phyloP scores from a whole-genome alignment of 768 basidiomycete species.

The Boletus insuetus region DNA sequence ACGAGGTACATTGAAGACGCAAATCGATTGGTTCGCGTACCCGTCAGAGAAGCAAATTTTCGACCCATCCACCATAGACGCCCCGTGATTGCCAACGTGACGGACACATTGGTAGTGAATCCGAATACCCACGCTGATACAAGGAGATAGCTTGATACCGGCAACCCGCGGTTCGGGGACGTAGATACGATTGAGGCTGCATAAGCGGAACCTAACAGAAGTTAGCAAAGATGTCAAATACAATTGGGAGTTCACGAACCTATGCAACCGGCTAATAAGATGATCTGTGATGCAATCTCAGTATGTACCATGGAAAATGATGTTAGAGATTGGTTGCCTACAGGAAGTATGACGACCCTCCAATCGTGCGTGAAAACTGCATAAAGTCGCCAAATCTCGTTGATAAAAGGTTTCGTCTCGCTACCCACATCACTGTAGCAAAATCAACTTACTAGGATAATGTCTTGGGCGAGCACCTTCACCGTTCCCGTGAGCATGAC shows the following conservation, averaged over 20 bases:
- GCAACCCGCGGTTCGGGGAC: neutral
- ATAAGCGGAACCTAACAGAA: neutral
- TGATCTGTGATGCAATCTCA: neutral
- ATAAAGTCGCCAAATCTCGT: conserved; percentile 6
- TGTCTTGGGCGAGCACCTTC: neutral
- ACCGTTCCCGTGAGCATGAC: neutral
- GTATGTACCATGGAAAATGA: neutral
- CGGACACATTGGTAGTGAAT: neutral
- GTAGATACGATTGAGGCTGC: neutral
- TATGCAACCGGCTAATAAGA: neutral
- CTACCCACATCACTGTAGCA: neutral
- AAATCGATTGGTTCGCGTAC: neutral
- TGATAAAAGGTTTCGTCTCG: neutral
- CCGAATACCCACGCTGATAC: neutral
- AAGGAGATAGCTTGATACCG: neutral
- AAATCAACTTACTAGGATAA: neutral
- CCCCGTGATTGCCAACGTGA: neutral
- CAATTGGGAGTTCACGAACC: neutral
- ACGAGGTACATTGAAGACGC: neutral
- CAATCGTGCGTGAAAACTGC: neutral
- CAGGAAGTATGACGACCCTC: conserved; percentile 1
- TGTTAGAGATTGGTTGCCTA: neutral
- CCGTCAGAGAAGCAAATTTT: neutral
- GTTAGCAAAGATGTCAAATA: neutral
- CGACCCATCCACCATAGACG: neutral